Conservation (phyloP, 2,329 filamentous ascomycete species). For the Stenocarpella maydis region DNA sequence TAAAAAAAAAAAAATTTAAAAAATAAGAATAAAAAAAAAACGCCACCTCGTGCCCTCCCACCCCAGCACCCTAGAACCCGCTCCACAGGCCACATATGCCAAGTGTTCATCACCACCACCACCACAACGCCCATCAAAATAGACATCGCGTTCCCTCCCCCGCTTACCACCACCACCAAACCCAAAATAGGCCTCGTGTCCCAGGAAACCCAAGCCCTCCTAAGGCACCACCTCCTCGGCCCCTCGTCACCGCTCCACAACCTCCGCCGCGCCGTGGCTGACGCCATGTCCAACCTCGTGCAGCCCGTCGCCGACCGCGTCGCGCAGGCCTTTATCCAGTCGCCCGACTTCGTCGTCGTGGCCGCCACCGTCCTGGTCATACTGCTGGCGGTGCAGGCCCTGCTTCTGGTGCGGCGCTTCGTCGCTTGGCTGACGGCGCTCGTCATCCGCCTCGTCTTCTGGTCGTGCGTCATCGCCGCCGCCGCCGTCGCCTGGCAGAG, state of each 20-base stretch:
- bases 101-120: background rate
- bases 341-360: slow-evolving; percentile 53
- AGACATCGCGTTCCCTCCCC: background rate
- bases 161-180: background rate
- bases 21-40: no score
- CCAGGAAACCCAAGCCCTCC: slow-evolving; percentile 52
- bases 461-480: slow-evolving; percentile 63
- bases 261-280: slow-evolving; percentile 46
- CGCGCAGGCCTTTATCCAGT: slow-evolving; percentile 47
- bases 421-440: slow-evolving; percentile 82
- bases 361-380: slow-evolving; percentile 63
- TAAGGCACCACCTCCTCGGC: slow-evolving; percentile 58
- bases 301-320: slow-evolving; percentile 53
- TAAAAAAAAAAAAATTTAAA: no score
- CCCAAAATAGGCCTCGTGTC: slow-evolving; percentile 46
- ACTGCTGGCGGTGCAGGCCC: slow-evolving; percentile 68
- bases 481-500: slow-evolving; percentile 69
- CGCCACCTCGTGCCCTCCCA: background rate
- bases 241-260: slow-evolving; percentile 55
- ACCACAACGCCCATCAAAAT: background rate
- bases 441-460: slow-evolving; percentile 69
- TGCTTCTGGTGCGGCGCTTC: slow-evolving; percentile 75
- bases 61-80: background rate
- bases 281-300: slow-evolving; percentile 50
- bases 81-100: background rate